Percentiles rank a stretch among this genome's conserved stretches.
Conservation (phyloP, 2,329 filamentous ascomycete species). For the Cercospora sp. region DNA sequence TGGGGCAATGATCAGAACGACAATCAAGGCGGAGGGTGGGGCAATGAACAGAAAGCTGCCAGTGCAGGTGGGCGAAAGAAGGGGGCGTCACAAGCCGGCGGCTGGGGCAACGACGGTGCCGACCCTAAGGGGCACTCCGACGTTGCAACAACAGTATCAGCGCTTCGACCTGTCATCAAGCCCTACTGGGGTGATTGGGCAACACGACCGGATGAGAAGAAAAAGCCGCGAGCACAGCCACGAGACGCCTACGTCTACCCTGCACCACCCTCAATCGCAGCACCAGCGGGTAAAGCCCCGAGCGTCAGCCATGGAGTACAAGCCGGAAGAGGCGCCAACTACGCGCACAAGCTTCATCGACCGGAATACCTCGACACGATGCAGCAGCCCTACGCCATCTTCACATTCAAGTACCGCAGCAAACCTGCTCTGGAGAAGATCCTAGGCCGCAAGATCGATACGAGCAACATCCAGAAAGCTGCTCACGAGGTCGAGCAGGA, state of each 20-base stretch:
- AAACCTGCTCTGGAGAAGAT: constrained; percentile 40
- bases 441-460: constrained; percentile 33
- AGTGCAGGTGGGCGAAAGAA: neutral
- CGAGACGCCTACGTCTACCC: constrained; percentile 36
- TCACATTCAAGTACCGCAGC: constrained; percentile 51
- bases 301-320: constrained; percentile 32
- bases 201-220: constrained; percentile 7
- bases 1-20: neutral
- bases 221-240: constrained; percentile 16
- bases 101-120: constrained; percentile 15
- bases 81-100: constrained; percentile 9
- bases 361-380: constrained; percentile 47
- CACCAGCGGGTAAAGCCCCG: constrained; percentile 24
- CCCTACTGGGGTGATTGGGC: constrained; percentile 39
- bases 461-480: constrained; percentile 27
- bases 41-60: neutral
- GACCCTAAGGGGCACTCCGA: neutral
- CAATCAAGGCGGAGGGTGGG: constrained; percentile 11
- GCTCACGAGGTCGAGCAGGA: constrained; percentile 26
- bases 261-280: constrained; percentile 34
- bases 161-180: constrained; percentile 31
- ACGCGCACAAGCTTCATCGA: constrained; percentile 41
- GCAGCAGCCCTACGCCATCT: constrained; percentile 47
- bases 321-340: constrained; percentile 40
- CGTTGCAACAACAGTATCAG: constrained; percentile 15